These are phyloP conservation scores for Lactarius vividus DNA, from an alignment of 768 basidiomycete species.

Conservation along the genomic window DNA sequence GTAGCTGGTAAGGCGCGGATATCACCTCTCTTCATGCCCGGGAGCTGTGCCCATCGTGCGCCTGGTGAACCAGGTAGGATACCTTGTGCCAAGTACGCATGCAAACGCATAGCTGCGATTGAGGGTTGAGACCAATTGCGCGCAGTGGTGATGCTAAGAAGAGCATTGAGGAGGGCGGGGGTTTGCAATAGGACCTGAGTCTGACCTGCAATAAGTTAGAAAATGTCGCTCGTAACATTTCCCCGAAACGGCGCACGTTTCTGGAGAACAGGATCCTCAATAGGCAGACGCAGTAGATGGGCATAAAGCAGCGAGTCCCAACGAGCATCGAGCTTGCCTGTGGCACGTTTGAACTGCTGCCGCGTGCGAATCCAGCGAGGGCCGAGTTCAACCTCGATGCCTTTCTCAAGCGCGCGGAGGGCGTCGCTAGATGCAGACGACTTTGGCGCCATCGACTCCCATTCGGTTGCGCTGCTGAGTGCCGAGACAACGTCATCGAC, in stretches of 20 bases:
- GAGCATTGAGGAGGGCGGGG: conserved; percentile 70
- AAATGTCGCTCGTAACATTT: neutral
- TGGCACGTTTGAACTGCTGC: conserved; percentile 38
- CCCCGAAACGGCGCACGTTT: conserved; percentile 47
- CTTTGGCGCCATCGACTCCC: conserved; percentile 45
- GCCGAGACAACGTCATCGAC: conserved; percentile 70
- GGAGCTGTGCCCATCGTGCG: conserved; percentile 68
- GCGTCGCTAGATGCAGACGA: conserved; percentile 30
- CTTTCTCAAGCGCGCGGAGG: conserved; percentile 49
- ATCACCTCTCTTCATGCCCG: conserved; percentile 60
- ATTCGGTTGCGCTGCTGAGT: conserved; percentile 64
- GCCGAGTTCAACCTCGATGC: conserved; percentile 48
- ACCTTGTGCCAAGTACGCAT: conserved; percentile 83
- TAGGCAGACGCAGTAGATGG: conserved; percentile 69
- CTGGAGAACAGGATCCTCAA: conserved; percentile 51
- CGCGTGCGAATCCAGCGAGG: conserved; percentile 54
- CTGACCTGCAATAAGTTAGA: conserved; percentile 54
- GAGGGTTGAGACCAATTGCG: conserved; percentile 89
- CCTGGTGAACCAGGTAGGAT: conserved; percentile 53
- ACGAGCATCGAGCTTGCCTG: conserved; percentile 38
- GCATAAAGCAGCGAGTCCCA: conserved; percentile 75
- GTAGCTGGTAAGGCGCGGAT: conserved; percentile 41
- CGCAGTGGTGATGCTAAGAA: conserved; percentile 77
- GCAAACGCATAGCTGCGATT: conserved; percentile 74
- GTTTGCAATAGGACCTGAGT: conserved; percentile 63